Conservation (phyloP, 305 asterid species). For the Petunia hybrid region DNA sequence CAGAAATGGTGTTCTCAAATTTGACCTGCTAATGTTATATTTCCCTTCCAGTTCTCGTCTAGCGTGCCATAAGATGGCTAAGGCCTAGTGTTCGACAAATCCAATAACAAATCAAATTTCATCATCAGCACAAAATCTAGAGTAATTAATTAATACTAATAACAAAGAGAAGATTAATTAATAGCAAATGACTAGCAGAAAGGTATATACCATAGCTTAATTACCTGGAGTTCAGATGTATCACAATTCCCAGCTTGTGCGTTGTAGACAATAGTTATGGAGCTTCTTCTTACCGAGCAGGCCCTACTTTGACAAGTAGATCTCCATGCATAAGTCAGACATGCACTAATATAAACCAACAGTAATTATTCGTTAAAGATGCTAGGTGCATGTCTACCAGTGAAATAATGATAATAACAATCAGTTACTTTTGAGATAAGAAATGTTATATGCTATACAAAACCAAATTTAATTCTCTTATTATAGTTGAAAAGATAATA, state of each 20-base stretch:
- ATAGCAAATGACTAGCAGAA: background rate
- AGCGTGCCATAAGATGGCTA: conserved; percentile 34
- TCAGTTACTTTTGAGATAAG: no score
- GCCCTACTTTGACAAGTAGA: background rate
- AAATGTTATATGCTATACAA: no score
- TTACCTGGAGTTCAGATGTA: conserved; percentile 27
- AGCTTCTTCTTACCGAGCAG: background rate
- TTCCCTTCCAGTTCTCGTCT: conserved; percentile 33
- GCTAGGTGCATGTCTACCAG: background rate
- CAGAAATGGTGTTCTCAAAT: conserved; percentile 9
- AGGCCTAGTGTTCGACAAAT: conserved; percentile 21
- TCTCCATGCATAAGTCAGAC: background rate
- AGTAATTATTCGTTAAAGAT: background rate
- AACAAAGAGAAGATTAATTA: background rate
- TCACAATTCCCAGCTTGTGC: background rate
- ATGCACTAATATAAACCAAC: background rate
- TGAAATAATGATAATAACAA: no score
- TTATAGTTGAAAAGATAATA: no score
- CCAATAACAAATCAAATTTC: background rate
- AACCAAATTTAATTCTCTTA: no score
- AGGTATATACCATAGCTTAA: background rate
- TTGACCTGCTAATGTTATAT: background rate
- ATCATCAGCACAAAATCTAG: background rate
- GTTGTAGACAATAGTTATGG: conserved; percentile 16
- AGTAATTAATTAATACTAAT: background rate